Evolutionary conservation across 1,139 yeast genomes (phyloP).

Genomic region (Geotrichum fermentans): DNA sequence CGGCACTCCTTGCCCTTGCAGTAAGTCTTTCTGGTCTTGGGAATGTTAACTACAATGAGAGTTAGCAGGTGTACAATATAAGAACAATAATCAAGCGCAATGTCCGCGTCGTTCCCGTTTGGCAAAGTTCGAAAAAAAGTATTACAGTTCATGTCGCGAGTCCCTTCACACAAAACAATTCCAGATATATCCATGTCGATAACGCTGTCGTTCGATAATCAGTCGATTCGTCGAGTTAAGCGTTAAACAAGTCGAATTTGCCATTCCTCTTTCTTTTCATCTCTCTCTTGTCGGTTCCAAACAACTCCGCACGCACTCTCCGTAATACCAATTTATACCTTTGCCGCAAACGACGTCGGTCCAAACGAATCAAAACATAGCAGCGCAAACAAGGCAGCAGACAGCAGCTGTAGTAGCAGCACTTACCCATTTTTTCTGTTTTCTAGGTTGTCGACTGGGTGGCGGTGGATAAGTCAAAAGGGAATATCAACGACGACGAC

Average conservation of each 20-base stretch:
- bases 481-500: conserved; percentile 12
- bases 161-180: too few species aligned
- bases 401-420: background rate
- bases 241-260: too few species aligned
- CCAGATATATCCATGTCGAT: background rate
- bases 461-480: conserved; percentile 15
- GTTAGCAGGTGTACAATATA: conserved; percentile 10
- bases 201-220: too few species aligned
- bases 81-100: background rate
- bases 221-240: too few species aligned
- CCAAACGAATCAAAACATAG: too few species aligned
- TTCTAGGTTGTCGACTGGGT: conserved; percentile 18
- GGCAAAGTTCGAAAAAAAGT: too few species aligned
- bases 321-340: too few species aligned
- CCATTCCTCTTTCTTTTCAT: too few species aligned
- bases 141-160: too few species aligned
- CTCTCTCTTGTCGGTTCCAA: too few species aligned
- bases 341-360: too few species aligned
- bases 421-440: conserved; percentile 18
- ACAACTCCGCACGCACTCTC: too few species aligned
- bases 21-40: conserved; percentile 99
- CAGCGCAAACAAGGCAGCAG: background rate
- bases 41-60: conserved; percentile 83
- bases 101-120: background rate
- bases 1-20: conserved; percentile 99